A percentile compares a stretch with the other conserved stretches of the same genome.
Conservation (phyloP, 305 asterid genomes). For the Ajuga reptans region DNA sequence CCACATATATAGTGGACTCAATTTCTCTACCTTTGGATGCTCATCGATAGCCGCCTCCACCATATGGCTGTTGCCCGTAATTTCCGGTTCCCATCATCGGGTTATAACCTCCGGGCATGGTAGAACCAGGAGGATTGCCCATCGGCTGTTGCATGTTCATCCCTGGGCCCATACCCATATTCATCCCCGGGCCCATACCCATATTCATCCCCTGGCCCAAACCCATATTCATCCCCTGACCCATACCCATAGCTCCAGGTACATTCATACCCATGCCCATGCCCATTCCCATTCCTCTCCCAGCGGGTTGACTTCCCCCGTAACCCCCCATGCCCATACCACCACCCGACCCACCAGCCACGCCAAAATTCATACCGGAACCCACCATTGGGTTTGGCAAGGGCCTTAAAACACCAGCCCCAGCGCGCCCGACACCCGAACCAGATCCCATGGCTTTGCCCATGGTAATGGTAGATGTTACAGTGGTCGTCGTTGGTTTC, state of each 20-base stretch:
- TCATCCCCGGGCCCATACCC: constrained; percentile 37
- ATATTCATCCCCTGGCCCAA: constrained; percentile 30
- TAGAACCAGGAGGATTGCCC: constrained; percentile 58
- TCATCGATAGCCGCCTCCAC: constrained; percentile 79
- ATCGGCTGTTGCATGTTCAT: constrained; percentile 53
- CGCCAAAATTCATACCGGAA: constrained; percentile 46
- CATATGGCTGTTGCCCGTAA: constrained; percentile 62
- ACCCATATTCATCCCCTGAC: constrained; percentile 34
- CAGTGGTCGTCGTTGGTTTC: constrained; percentile 52
- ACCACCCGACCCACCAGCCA: constrained; percentile 33
- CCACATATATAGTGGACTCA: constrained; percentile 21
- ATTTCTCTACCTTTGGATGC: constrained; percentile 16
- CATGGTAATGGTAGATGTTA: constrained; percentile 64
- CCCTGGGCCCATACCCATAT: constrained; percentile 49
- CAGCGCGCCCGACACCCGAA: constrained; percentile 81
- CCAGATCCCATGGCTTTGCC: constrained; percentile 99
- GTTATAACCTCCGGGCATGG: constrained; percentile 55
- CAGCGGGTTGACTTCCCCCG: constrained; percentile 26
- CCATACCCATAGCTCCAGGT: constrained; percentile 21
- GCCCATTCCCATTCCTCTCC: constrained; percentile 39
- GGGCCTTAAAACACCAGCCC: constrained; percentile 63
- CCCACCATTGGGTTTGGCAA: constrained; percentile 49
- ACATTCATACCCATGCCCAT: neutral
- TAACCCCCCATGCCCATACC: constrained; percentile 44
- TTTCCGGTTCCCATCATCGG: constrained; percentile 57